A percentile compares a stretch with the other conserved stretches of the same genome.
Evolutionary conservation across 495 filamentous ascomycete genomes (phyloP).

Genomic region (Aspergillus bridgeri): DNA sequence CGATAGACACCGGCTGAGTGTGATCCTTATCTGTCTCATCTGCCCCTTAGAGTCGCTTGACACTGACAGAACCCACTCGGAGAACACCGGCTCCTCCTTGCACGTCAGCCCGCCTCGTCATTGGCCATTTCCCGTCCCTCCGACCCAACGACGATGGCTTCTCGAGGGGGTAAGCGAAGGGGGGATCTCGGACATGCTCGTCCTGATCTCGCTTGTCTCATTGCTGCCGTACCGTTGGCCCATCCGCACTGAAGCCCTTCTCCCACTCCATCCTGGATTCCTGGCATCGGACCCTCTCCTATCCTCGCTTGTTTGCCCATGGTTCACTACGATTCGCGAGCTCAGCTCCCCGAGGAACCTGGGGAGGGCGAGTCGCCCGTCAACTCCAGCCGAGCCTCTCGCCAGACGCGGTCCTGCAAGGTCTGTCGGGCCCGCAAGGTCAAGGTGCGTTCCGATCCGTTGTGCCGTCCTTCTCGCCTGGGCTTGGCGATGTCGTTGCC

Average conservation of each 20-base stretch:
- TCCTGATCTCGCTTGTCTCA: conserved; percentile 32
- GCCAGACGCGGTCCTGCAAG: conserved; percentile 44
- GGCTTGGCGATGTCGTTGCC: neutral
- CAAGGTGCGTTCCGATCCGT: conserved; percentile 33
- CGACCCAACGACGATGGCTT: neutral
- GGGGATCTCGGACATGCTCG: conserved; percentile 22
- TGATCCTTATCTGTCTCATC: too few relatives aligned
- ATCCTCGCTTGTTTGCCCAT: conserved; percentile 15
- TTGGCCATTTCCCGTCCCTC: neutral
- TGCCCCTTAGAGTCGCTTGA: neutral
- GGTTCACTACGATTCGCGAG: conserved; percentile 21
- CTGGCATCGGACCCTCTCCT: conserved; percentile 2
- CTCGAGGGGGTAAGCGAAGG: conserved; percentile 7
- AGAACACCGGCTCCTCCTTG: too few relatives aligned
- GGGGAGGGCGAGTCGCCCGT: conserved; percentile 23
- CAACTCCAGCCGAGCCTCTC: conserved; percentile 16
- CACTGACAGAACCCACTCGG: neutral
- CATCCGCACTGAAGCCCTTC: conserved; percentile 17
- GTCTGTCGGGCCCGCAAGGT: conserved; percentile 46
- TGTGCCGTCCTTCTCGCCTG: neutral
- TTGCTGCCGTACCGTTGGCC: conserved; percentile 35
- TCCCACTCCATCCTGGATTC: conserved; percentile 13
- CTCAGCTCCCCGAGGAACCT: conserved; percentile 21
- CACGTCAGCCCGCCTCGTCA: neutral
- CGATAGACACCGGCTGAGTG: too few relatives aligned